Base-by-base conservation (phyloP, 768 basidiomycete species). In the Mycena kentingensis region DNA sequence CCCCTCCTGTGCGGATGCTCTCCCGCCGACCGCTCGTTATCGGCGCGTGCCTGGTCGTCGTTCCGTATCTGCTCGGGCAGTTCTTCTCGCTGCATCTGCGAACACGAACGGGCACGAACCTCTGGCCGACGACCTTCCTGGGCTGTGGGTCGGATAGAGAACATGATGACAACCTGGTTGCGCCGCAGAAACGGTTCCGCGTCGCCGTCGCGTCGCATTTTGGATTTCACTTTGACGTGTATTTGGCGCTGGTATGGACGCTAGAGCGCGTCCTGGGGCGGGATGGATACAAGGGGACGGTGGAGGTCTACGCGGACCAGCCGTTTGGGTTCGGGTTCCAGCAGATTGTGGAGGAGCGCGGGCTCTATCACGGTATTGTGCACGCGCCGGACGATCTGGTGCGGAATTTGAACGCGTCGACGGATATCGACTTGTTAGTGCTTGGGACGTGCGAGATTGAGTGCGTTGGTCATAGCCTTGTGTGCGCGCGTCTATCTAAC, bases 401-500 rank as follows among this genome's bases (percentile, higher is more conserved):
- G 3, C 45, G 62, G 1, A 65, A 65, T 21, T 43, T 75, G 11
- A 57, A 58, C 27, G 47, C 42, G 27, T 53, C 61, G 22, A 55
- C 42, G 28, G 63, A 53, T 3, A 64, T 73, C n/a, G 74, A 74
- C 52, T 22, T 74, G 45, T 58, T 77, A 18, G 58, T 76, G 6
- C 60, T 76, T 2, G 75, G 75, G n/a, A 76, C 74, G n/a, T 77
- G 76, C 58, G 76, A 77, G 56, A 47, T 72, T 19, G 75, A 77
- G 75, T 76, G 45, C 52, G 72, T 58, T 22, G 4, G 29, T 35
- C 44, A 13, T 22, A 26, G 19, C 13, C 6, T 41, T 32, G 12
- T 34, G 12, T 26, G 18, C 1, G 4, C 3, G 21, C 11, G 1
- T 26, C 31, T n/a, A 26, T 10, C 22, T 42, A 27, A 32, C 10